phyloP scores from a whole-genome alignment of 2,329 filamentous ascomycete species.

The Colletotrichum sp. region DNA sequence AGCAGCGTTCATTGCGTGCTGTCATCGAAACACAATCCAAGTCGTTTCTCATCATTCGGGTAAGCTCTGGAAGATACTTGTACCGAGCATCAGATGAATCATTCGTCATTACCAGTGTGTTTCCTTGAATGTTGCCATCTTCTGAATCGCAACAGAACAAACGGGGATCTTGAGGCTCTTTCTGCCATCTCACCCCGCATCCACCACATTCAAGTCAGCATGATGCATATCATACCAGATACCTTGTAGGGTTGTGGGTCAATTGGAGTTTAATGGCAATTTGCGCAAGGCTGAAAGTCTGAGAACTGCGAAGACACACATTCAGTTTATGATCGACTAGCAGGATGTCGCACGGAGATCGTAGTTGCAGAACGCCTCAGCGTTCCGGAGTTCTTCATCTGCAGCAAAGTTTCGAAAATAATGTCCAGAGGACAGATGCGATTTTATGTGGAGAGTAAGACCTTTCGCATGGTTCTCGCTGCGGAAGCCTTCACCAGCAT shows the following conservation, averaged over 20 bases:
- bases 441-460: neutral
- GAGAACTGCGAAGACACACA: neutral
- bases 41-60: neutral
- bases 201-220: neutral
- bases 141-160: neutral
- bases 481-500: neutral
- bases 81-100: neutral
- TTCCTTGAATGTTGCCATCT: neutral
- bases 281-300: neutral
- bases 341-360: neutral
- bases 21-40: neutral
- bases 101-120: neutral
- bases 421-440: neutral
- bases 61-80: rapidly evolving
- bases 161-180: neutral
- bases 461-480: neutral
- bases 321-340: neutral
- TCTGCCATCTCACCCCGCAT: neutral
- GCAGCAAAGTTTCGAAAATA: neutral
- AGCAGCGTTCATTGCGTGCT: neutral
- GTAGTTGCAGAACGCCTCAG: neutral
- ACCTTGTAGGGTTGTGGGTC: neutral
- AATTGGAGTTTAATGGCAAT: neutral
- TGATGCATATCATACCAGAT: neutral
- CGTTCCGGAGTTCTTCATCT: neutral